These are phyloP conservation scores for Gossypium schwendimanii DNA, from an alignment of 441 rosid species.

Conservation along the genomic window DNA sequence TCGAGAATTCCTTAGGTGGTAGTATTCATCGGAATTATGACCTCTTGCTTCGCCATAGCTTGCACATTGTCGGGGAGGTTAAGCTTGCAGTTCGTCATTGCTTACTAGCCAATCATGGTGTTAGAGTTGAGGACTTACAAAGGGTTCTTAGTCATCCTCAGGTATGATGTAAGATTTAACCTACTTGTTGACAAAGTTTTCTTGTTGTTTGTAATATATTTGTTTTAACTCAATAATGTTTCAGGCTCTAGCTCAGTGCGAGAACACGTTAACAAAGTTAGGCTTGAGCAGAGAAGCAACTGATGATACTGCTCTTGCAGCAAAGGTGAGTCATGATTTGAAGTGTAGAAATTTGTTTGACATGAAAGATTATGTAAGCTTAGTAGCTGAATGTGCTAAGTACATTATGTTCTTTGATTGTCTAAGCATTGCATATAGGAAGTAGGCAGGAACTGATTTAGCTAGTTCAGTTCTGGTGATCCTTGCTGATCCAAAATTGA, in stretches of 20 bases:
- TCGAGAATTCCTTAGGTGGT: conserved; percentile 14
- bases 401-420: neutral
- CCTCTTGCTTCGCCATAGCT: conserved; percentile 76
- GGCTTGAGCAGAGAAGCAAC: conserved; percentile 87
- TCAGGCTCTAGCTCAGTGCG: conserved; percentile 98
- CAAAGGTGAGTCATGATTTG: conserved; percentile 47
- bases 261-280: conserved; percentile 69
- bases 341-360: neutral
- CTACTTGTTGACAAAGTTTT: neutral
- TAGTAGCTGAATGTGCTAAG: neutral
- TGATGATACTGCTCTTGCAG: conserved; percentile 98
- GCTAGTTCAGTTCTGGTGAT: neutral
- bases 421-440: neutral
- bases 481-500: neutral
- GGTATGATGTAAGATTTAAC: conserved; percentile 31
- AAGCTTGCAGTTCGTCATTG: conserved; percentile 91
- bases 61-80: conserved; percentile 96
- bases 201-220: neutral
- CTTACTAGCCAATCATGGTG: conserved; percentile 82
- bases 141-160: conserved; percentile 98
- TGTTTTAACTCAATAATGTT: neutral
- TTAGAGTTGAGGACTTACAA: conserved; percentile 58
- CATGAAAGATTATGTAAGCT: neutral
- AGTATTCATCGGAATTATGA: conserved; percentile 29
- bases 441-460: neutral